Evolutionary conservation across 176 grass and related monocot species (phyloP), one percentile per base, ranked within the genome.

Genomic region (Ensete ventricosum): DNA sequence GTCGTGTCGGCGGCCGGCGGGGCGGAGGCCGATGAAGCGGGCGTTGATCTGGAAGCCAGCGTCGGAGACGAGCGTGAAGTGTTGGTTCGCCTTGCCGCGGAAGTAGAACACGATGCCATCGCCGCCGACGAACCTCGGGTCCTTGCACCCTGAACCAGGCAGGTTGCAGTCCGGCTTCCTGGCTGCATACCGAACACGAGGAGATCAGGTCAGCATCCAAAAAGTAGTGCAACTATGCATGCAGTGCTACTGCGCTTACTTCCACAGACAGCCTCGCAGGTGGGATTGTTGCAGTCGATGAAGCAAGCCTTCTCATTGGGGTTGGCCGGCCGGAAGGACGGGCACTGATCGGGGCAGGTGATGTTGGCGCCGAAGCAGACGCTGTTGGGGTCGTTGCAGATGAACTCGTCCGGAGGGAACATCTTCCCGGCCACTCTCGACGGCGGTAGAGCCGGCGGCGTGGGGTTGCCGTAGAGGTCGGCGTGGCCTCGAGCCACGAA

Each of bases 21-120:
- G 78, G 17, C 72, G 81, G 27, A 76, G 66, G 67, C 85, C 85
- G n/a, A 87, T 83, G 55, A 87, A 87, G n/a, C 74, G 81, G 13
- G 80, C 81, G 55, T 87, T 87, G 59, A 87, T 83, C 29, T 87
- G 85, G 81, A 87, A 81, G 54, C 72, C 26, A 8, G 77, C 14
- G 76, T 87, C 85, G 17, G 85, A 76, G 54, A 87, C 55, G 22
- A 87, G 81, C 55, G 81, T 64, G 58, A 87, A 87, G 75, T 87
- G 81, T 71, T 58, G 11, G 50, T 80, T 76, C 43, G 77, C 78
- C 50, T 76, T 75, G 62, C 85, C 85, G 69, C 82, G 85, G 64
- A 87, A 87, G 27, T 87, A 87, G 81, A 87, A 87, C 63, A 87
- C 64, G 71, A 83, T 65, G 48, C 85, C 85, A 9, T 87, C 81